A percentile compares a stretch with the other conserved stretches of the same genome.
These are phyloP conservation scores for Basidiobolus meristosporus DNA, from an alignment of 371 early-diverging fungal species.

Conservation along the genomic window DNA sequence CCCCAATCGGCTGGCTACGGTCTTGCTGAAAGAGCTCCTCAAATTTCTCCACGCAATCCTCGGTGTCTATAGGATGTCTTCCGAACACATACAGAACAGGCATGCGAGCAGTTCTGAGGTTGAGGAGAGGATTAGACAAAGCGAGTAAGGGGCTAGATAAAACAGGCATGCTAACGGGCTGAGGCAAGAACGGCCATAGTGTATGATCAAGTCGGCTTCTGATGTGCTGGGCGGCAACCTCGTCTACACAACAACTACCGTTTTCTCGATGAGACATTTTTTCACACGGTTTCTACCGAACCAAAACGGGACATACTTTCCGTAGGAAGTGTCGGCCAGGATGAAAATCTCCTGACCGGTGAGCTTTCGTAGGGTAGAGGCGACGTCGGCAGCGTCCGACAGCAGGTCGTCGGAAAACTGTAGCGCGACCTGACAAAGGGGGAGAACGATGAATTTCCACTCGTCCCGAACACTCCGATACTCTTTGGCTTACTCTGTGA, in stretches of 20 bases:
- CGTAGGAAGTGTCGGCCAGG: constrained; percentile 87
- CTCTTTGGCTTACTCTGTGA: constrained; percentile 11
- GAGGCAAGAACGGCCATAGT: constrained; percentile 84
- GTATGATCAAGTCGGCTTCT: constrained; percentile 63
- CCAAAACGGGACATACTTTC: constrained; percentile 21
- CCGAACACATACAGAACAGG: constrained; percentile 82
- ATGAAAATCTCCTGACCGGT: constrained; percentile 35
- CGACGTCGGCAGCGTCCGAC: constrained; percentile 43
- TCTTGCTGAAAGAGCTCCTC: constrained; percentile 13
- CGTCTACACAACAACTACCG: constrained; percentile 93
- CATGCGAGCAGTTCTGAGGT: constrained; percentile 36
- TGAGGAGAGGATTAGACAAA: not conserved
- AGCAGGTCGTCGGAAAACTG: constrained; percentile 87
- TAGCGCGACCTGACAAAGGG: constrained; percentile 34
- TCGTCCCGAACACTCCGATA: not conserved
- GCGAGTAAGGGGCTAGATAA: not conserved
- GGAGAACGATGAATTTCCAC: not conserved
- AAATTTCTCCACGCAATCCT: constrained; percentile 22
- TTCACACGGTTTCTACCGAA: not conserved
- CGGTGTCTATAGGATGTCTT: constrained; percentile 37
- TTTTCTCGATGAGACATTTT: not conserved
- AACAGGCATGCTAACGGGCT: constrained; percentile 49
- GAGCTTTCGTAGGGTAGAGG: constrained; percentile 18
- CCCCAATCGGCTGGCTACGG: constrained; percentile 20
- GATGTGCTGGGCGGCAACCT: constrained; percentile 87